Conservation (phyloP, 805 yeast species). For the Zygosaccharomyces kombuchaensis region DNA sequence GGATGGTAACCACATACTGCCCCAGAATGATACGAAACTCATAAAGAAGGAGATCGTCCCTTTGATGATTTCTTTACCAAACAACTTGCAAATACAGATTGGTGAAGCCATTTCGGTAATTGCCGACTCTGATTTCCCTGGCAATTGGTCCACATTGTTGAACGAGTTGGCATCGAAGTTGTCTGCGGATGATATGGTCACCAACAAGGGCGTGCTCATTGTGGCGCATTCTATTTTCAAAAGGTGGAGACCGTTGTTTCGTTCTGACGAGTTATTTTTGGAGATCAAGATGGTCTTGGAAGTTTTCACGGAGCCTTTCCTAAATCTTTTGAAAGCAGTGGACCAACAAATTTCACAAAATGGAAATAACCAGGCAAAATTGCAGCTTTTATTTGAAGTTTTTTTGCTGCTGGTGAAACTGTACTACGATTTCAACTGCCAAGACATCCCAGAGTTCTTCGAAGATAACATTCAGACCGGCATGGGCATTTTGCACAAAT, state of each 20-base stretch:
- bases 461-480: slow-evolving; percentile 81
- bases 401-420: slow-evolving; percentile 69
- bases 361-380: slow-evolving; percentile 43
- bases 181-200: slow-evolving; percentile 57
- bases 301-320: slow-evolving; percentile 76
- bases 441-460: slow-evolving; percentile 96
- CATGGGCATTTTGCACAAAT: slow-evolving; percentile 79
- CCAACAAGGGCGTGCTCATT: slow-evolving; percentile 77
- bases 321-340: slow-evolving; percentile 60
- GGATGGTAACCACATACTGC: slow-evolving; percentile 70
- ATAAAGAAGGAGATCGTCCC: slow-evolving; percentile 75
- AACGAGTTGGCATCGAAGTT: slow-evolving; percentile 69
- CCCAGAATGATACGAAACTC: slow-evolving; percentile 54
- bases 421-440: slow-evolving; percentile 92
- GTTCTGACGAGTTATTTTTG: slow-evolving; percentile 81
- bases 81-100: slow-evolving; percentile 79
- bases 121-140: slow-evolving; percentile 95
- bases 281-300: slow-evolving; percentile 86
- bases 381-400: slow-evolving; percentile 62
- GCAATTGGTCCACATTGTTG: slow-evolving; percentile 74
- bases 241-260: slow-evolving; percentile 92
- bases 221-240: slow-evolving; percentile 96
- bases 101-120: slow-evolving; percentile 91
- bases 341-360: slow-evolving; percentile 58
- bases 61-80: slow-evolving; percentile 81